Percentiles rank a stretch among this genome's conserved stretches.
Evolutionary conservation across 495 filamentous ascomycete genomes (phyloP).

Genomic region (Podospora anserina): DNA sequence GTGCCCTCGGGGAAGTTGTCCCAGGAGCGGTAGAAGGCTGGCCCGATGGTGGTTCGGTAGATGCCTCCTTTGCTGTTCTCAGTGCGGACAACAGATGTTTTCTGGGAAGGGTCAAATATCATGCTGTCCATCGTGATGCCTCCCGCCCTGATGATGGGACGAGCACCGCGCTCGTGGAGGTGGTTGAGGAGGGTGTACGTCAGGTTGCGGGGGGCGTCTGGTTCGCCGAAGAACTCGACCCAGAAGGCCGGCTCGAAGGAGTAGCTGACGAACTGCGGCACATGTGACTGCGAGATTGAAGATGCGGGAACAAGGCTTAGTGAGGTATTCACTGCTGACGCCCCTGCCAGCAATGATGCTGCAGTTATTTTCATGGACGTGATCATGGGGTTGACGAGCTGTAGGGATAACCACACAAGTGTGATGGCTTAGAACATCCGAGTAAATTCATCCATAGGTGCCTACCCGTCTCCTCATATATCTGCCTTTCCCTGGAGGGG

Average conservation of each 20-base stretch:
- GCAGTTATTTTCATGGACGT: not conserved
- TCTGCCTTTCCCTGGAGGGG: not conserved
- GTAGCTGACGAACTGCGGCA: slow-evolving; percentile 25
- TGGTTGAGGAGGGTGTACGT: slow-evolving; percentile 24
- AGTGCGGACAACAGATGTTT: slow-evolving; percentile 18
- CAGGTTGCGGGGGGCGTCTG: slow-evolving; percentile 18
- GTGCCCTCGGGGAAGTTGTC: slow-evolving; percentile 25
- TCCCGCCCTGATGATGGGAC: slow-evolving; percentile 25
- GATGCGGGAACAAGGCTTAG: slow-evolving; percentile 10
- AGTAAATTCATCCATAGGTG: not conserved
- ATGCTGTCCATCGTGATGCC: slow-evolving; percentile 29
- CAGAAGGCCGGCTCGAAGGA: slow-evolving; percentile 29
- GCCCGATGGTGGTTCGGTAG: slow-evolving; percentile 24
- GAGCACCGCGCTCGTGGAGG: slow-evolving; percentile 22
- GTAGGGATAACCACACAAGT: not conserved
- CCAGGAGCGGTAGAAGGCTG: slow-evolving; percentile 25
- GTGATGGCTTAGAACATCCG: not conserved
- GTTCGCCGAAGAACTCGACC: slow-evolving; percentile 30
- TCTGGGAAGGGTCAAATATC: slow-evolving; percentile 18
- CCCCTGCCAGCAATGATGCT: not conserved
- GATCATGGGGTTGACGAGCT: not conserved
- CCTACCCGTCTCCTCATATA: no score
- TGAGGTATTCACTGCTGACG: not conserved
- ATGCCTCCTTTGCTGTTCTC: slow-evolving; percentile 27
- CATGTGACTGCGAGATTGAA: slow-evolving; percentile 23